Base-by-base conservation (phyloP, 129 eudicot genomes). In the Heracleum sosnowskyi region DNA sequence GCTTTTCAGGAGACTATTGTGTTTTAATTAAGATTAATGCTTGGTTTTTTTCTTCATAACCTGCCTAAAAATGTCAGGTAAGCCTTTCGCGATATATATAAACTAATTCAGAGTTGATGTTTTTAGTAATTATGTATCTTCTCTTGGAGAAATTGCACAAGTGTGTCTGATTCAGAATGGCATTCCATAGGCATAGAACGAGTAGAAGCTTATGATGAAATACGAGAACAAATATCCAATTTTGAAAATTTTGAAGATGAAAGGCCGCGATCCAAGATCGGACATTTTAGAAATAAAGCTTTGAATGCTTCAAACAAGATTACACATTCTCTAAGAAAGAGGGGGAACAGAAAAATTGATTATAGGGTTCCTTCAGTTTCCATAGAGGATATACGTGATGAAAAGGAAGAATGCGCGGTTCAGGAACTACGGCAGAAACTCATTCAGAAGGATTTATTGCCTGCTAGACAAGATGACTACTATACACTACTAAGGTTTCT, bases 301-400 rank as follows among this genome's bases (percentile, higher is more conserved):
- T 55, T 88, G 78, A 86, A 84, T 83, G 97, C 96, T 62, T 90
- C 97, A 36, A 90, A 90, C 86, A 90, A 80, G 87, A 76, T 90
- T 63, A 84, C 93, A 0, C 89, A 88, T 75, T 90, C 97, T 13
- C 80, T 90, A 33, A 90, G 87, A 73, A 88, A 86, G 82, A 87
- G 93, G 76, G 91, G 93, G 74, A 90, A 87, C 74, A 87, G 87
- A 79, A 92, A 87, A 84, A 82, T 84, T 79, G 86, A 92, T 44
- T 90, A 82, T 74, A 82, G 90, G 83, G 85, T 88, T 78, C 93
- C 92, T 87, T 78, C 93, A 46, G 76, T 89, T 80, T 83, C 96
- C 33, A 92, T 92, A 51, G 96, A 90, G 87, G 97, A 92, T 68
- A 82, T 92, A 55, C 93, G 90, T 11, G 92, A 90, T 88, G 89